Base-by-base conservation (phyloP, 257 asterid genomes). In the Solanum medicagineum region DNA sequence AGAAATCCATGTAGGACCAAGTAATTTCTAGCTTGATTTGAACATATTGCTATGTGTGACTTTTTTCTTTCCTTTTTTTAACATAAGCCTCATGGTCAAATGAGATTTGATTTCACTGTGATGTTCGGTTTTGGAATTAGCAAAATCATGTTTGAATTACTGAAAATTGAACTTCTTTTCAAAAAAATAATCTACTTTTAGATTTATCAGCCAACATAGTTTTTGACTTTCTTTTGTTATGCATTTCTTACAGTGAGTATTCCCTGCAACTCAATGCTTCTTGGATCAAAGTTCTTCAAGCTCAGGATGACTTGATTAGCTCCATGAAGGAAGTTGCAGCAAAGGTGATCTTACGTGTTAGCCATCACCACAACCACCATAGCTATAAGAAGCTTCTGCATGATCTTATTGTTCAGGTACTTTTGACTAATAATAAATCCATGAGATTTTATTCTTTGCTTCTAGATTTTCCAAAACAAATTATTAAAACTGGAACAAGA, bases 181-280 rank as follows among this genome's bases (percentile, higher is more conserved):
- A 22, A 49, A 13, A 24, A 49, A 0, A 49, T 49, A 49, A 49
- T 24, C 80, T 47, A 20, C 15, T 74, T 49, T 62, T 17, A 80
- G 36, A n/a, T 77, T 68, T 42, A 80, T 55, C 7, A 42, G 32
- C 84, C 24, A 42, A 45, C 81, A 19, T 36, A 55, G 57, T 3
- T n/a, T 75, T 73, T n/a, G 10, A 85, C 54, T 42, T 54, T 85
- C 75, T 16, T 65, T 24, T 84, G 62, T 80, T 79, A 74, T 60
- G 86, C 70, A 66, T 40, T 80, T 88, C 88, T 84, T 89, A 86
- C 88, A 94, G 98, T 65, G 97, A 94, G 87, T 93, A 94, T 86
- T 94, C 98, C 40, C 93, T 92, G 97, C 98, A 92, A 83, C 91
- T 94, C 80, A 94, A 94, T 93, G 94, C 95, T 59, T 93, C 98